Percentiles rank a stretch among this genome's conserved stretches.
These are phyloP conservation scores for Podospora didyma DNA, from an alignment of 495 filamentous ascomycete species.

Conservation along the genomic window DNA sequence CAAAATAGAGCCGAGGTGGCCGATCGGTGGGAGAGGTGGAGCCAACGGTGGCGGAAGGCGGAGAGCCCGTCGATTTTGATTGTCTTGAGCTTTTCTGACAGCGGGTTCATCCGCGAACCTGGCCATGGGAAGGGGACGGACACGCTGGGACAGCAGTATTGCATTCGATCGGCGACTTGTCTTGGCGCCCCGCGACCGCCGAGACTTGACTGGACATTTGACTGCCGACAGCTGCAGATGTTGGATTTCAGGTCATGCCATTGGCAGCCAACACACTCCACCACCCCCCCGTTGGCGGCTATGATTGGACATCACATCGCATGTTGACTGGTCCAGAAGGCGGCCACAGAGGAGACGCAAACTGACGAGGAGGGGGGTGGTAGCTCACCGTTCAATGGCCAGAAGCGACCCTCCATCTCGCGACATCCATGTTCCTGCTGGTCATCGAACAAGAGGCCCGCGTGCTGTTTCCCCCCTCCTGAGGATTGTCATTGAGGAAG, in stretches of 20 bases:
- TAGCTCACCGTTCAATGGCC: conserved; percentile 2
- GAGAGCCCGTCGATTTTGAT: neutral
- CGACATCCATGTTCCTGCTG: conserved; percentile 2
- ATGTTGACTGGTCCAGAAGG: neutral
- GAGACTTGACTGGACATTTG: neutral
- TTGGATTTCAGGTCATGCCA: neutral
- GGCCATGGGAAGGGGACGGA: neutral
- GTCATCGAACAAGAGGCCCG: neutral
- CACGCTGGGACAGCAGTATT: neutral
- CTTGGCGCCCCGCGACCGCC: neutral
- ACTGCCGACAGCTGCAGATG: conserved; percentile 7
- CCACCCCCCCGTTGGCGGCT: neutral
- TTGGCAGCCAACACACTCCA: neutral
- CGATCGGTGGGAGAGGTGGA: neutral
- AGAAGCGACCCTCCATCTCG: conserved; percentile 8
- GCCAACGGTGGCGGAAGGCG: neutral
- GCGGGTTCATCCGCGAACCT: neutral
- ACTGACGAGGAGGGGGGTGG: conserved; percentile 1
- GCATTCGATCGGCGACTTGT: neutral
- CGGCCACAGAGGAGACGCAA: conserved; percentile 8
- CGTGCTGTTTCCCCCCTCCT: neutral
- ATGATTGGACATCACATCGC: neutral
- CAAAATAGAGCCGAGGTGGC: neutral
- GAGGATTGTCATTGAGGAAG: neutral
- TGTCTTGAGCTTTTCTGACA: neutral